Percentiles rank a stretch among this genome's conserved stretches.
Conservation (phyloP, 2,329 filamentous ascomycete genomes). For the Cercospora sp. region DNA sequence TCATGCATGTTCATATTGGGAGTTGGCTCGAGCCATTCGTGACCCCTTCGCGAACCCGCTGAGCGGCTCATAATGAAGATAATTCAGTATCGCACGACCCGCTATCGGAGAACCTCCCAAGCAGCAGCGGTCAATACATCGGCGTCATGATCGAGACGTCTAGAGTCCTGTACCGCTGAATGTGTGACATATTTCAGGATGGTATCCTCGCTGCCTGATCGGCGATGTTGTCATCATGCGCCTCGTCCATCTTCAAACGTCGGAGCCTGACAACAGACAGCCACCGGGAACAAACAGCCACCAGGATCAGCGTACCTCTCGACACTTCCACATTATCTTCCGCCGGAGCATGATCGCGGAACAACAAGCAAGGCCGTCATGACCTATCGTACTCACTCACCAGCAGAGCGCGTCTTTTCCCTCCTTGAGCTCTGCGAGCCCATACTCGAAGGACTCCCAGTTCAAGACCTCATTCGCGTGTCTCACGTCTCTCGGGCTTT, state of each 20-base stretch:
- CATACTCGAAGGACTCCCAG: neutral
- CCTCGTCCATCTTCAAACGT: neutral
- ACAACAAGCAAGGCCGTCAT: neutral
- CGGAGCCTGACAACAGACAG: neutral
- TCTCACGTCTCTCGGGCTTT: constrained; percentile 2
- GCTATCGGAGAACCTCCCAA: neutral
- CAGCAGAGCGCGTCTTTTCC: constrained; percentile 2
- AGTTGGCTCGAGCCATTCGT: neutral
- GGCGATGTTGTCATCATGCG: neutral
- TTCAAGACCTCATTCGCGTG: constrained; percentile 8
- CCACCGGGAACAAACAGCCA: neutral
- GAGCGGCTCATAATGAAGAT: neutral
- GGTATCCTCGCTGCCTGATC: neutral
- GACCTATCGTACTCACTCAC: neutral
- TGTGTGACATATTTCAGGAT: neutral
- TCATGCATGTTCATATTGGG: neutral
- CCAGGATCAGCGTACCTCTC: too few relatives aligned
- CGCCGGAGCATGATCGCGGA: neutral
- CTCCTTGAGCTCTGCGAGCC: constrained; percentile 13
- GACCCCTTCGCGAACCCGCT: neutral
- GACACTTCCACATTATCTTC: neutral
- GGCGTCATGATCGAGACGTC: neutral
- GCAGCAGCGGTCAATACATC: neutral
- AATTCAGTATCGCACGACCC: neutral
- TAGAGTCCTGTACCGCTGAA: neutral